phyloP scores from a whole-genome alignment of 2,329 filamentous ascomycete genomes.

The Purpureocillium takamizusanense region DNA sequence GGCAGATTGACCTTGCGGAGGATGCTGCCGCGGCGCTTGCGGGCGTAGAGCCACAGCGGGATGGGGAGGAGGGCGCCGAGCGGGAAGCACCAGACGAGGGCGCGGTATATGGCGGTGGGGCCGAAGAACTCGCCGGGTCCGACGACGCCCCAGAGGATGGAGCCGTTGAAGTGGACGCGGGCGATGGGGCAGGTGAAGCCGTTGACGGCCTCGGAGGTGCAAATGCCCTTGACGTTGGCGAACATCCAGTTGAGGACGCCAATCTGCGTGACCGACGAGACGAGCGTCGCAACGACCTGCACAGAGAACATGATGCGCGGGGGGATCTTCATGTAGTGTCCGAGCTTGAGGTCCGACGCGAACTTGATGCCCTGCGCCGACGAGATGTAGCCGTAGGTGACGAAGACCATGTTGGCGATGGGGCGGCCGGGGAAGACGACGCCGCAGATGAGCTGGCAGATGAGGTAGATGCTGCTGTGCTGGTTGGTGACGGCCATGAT shows the following conservation, averaged over 20 bases:
- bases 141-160: constrained; percentile 82
- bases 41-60: constrained; percentile 62
- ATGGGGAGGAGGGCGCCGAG: constrained; percentile 68
- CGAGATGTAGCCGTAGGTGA: constrained; percentile 84
- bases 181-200: constrained; percentile 84
- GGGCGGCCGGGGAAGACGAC: constrained; percentile 75
- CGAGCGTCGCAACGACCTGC: constrained; percentile 65
- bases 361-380: constrained; percentile 87
- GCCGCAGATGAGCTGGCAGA: constrained; percentile 79
- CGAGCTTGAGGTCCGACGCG: constrained; percentile 76
- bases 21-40: constrained; percentile 49
- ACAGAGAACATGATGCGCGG: constrained; percentile 71
- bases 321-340: constrained; percentile 82
- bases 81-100: constrained; percentile 73
- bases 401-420: constrained; percentile 89
- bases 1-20: constrained; percentile 73
- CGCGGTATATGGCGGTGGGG: constrained; percentile 61
- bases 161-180: constrained; percentile 82
- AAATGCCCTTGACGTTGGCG: constrained; percentile 63
- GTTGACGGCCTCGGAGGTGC: constrained; percentile 71
- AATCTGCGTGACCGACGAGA: constrained; percentile 75
- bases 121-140: constrained; percentile 79
- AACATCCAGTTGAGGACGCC: constrained; percentile 89
- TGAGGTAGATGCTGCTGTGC: constrained; percentile 77
- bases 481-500: constrained; percentile 92